A percentile compares a stretch with the other conserved stretches of the same genome.
phyloP scores from a whole-genome alignment of 106 monocot genomes.

The Vanilla planifolia region DNA sequence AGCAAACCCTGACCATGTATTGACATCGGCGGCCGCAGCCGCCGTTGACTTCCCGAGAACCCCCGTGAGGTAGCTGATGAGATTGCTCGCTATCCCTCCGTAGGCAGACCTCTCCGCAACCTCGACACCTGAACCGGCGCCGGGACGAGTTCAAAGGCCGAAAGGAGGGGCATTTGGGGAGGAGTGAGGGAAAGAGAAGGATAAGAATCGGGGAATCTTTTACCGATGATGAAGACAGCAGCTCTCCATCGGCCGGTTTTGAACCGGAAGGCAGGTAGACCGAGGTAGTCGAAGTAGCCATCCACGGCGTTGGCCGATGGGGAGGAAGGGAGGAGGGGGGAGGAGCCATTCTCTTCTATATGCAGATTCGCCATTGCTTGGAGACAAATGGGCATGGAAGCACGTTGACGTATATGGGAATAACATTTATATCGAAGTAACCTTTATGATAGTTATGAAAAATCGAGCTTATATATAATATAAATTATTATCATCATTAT shows the following conservation, averaged over 20 bases:
- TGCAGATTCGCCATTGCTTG: no score
- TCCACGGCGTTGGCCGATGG: background rate
- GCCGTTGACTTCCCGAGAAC: conserved; percentile 39
- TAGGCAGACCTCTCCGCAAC: conserved; percentile 43
- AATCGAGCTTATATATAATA: no score
- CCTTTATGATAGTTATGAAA: no score
- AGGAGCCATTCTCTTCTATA: no score
- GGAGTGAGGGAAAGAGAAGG: background rate
- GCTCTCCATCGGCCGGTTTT: conserved; percentile 35
- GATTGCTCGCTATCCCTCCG: conserved; percentile 51
- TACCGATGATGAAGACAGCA: conserved; percentile 46
- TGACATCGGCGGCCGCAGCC: conserved; percentile 45
- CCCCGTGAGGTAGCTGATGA: conserved; percentile 57
- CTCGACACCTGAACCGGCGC: conserved; percentile 31
- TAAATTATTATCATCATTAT: no score
- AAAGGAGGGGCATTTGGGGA: background rate
- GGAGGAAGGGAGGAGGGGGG: background rate
- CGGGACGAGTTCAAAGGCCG: background rate
- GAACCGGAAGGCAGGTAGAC: conserved; percentile 12
- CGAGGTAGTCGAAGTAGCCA: conserved; percentile 20
- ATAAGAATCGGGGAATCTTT: no score
- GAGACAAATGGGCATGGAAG: no score
- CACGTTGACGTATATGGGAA: no score
- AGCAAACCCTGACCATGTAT: conserved; percentile 37
- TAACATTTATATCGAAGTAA: no score